Percentiles rank a stretch among this genome's conserved stretches.
These are phyloP conservation scores for Silene conica DNA, from an alignment of 148 eudicot genomes.

Conservation along the genomic window DNA sequence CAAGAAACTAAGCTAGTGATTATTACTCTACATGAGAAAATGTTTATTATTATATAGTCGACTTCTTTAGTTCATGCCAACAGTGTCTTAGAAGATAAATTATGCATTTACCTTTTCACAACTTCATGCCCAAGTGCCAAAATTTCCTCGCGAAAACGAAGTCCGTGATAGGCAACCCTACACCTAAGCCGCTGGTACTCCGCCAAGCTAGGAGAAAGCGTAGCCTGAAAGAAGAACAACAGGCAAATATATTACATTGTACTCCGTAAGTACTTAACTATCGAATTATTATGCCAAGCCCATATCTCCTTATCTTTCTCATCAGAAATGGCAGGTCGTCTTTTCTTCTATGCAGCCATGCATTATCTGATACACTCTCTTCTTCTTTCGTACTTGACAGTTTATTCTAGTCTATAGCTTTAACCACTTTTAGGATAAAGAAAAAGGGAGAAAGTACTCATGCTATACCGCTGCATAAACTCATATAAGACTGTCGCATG, in stretches of 20 bases:
- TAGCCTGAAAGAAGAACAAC: conserved; percentile 42
- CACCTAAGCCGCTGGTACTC: conserved; percentile 97
- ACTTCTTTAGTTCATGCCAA: neutral
- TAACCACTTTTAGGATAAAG: neutral
- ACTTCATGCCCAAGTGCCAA: conserved; percentile 57
- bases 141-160: conserved; percentile 79
- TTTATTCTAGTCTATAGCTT: neutral
- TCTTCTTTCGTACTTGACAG: too few relatives aligned
- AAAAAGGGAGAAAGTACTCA: neutral
- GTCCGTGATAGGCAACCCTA: conserved; percentile 92
- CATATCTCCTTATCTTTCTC: neutral
- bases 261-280: neutral
- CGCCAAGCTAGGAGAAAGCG: conserved; percentile 65
- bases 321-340: neutral
- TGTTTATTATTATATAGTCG: neutral
- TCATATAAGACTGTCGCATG: neutral
- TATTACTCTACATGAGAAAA: neutral
- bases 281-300: neutral
- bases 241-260: conserved; percentile 10
- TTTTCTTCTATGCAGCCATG: neutral
- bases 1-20: neutral
- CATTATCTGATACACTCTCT: neutral
- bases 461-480: too few relatives aligned
- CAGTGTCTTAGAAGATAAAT: neutral
- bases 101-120: conserved; percentile 58